Evolutionary conservation across 2,329 filamentous ascomycete genomes (phyloP), one percentile per base, ranked within the genome.

Genomic region (Beauveria bassiana): DNA sequence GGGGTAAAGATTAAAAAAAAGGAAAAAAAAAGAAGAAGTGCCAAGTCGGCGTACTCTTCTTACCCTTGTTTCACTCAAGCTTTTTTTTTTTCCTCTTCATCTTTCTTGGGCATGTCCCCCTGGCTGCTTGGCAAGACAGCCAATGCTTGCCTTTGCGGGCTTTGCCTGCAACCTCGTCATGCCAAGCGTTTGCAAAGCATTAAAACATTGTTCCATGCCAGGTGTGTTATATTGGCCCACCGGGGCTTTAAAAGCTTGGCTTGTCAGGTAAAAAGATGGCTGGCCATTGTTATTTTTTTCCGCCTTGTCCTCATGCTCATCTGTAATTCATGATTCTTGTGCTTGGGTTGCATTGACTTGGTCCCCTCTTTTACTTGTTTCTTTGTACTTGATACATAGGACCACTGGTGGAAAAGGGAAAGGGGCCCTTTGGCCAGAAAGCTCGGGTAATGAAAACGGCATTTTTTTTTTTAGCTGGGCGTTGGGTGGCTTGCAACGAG

Each of bases 201-300:
- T 12, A 34, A 34, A 34, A 22, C 31, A 34, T 16, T 38, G 34
- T 14, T 38, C 34, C 34, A 31, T 38, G 31, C 31, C 20, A 43
- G 20, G 42, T 34, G 34, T 24, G 20, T 28, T 54, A 57, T 57
- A 57, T 57, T 54, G 54, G 54, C 43, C 54, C 54, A 57, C 54
- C 34, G 8, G 42, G 54, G 38, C 56, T 22, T 59, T 10, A 31
- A 51, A 59, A 59, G 56, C 56, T 59, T 59, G 56, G 56, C 56
- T 51, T 51, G 22, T 28, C 56, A 31, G 56, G 56, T 22, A 14
- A 38, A 45, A 22, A 22, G 3, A 12, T 12, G n/a, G 31, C 31
- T 20, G 0, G 31, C 22, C 18, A 20, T 38, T 38, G 34, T 38
- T 14, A 14, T 34, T 14, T 38, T 22, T 22, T 22, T 22, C 20